Evolutionary conservation across 106 monocot species (phyloP).

Genomic region (Dendrobium huoshanense): DNA sequence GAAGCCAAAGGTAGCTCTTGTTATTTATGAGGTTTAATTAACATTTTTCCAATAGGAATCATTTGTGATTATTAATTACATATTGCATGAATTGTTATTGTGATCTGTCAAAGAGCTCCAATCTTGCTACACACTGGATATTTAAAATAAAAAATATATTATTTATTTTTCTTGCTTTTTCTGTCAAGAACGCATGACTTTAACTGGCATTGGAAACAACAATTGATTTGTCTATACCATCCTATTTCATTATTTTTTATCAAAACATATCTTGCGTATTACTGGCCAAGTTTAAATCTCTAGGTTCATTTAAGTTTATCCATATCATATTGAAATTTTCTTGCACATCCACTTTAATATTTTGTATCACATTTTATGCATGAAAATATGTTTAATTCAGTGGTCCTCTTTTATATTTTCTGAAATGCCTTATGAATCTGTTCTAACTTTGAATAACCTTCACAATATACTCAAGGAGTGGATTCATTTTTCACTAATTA

Average conservation of each 20-base stretch:
- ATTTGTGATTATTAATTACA: background rate
- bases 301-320: background rate
- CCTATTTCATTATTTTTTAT: background rate
- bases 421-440: background rate
- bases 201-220: background rate
- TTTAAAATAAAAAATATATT: background rate
- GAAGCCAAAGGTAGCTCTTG: conserved; percentile 61
- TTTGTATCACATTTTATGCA: background rate
- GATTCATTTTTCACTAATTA: background rate
- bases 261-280: background rate
- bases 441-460: background rate
- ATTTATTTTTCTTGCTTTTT: background rate
- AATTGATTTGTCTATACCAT: background rate
- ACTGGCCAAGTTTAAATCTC: background rate
- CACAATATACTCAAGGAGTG: background rate
- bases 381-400: background rate
- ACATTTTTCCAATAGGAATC: background rate
- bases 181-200: background rate
- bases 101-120: background rate
- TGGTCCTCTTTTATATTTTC: background rate
- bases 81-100: background rate
- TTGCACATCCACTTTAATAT: background rate
- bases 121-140: background rate
- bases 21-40: background rate
- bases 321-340: background rate